Percentiles rank a stretch among this genome's conserved stretches.
phyloP scores from a whole-genome alignment of 371 early-diverging fungal species.

The Apophysomyces elegans region DNA sequence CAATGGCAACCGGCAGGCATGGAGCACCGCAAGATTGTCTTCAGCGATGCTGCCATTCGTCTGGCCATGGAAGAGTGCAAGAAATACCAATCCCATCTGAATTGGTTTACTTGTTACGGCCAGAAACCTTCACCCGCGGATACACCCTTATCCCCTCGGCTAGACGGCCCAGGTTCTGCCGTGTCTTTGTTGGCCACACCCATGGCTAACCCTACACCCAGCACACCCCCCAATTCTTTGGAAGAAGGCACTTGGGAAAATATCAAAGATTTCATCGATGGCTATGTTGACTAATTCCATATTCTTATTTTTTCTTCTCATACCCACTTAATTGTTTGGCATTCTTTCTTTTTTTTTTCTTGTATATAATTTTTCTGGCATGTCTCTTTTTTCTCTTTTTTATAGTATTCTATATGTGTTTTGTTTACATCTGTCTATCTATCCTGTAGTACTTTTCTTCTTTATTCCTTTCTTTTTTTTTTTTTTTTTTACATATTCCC shows the following conservation, averaged over 20 bases:
- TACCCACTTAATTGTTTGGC: not conserved
- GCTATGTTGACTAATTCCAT: conserved; percentile 18
- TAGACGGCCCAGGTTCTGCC: not conserved
- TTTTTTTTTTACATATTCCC: conserved; percentile 1
- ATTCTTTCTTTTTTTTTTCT: not conserved
- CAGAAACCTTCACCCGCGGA: conserved; percentile 24
- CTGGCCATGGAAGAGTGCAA: conserved; percentile 25
- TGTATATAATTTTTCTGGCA: not conserved
- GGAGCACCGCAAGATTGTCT: not conserved
- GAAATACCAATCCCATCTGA: conserved; percentile 30
- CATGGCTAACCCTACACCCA: not conserved
- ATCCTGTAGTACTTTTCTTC: not conserved
- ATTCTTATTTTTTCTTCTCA: not conserved
- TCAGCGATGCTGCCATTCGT: conserved; percentile 12
- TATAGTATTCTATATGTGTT: not conserved
- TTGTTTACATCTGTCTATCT: too few relatives aligned
- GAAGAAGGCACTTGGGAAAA: conserved; percentile 18
- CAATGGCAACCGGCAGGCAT: conserved; percentile 10
- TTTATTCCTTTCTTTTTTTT: not conserved
- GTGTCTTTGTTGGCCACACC: not conserved
- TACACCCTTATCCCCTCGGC: not conserved
- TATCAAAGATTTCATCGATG: conserved; percentile 22
- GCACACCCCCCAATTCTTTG: conserved; percentile 10
- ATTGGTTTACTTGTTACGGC: conserved; percentile 31
- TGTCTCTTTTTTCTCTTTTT: not conserved